Evolutionary conservation across 2,329 filamentous ascomycete genomes (phyloP).

Genomic region (Neofusicoccum ribis): DNA sequence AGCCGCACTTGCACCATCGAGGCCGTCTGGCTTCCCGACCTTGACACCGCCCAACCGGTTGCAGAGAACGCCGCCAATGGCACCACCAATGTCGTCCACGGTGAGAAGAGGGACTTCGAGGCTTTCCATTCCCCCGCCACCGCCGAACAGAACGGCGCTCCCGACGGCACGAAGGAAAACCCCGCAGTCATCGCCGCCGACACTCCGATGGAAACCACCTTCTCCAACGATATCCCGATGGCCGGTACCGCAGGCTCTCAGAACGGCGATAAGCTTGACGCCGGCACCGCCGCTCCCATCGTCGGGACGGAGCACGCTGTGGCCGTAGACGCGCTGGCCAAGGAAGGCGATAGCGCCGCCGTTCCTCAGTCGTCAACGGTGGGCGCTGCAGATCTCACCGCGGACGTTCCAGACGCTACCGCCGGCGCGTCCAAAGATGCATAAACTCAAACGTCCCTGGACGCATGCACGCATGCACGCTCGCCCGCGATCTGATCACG

Average conservation of each 20-base stretch:
- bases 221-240: neutral
- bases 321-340: neutral
- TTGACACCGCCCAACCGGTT: neutral
- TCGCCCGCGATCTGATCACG: neutral
- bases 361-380: neutral
- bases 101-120: neutral
- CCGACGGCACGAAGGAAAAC: neutral
- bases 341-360: neutral
- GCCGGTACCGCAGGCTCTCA: neutral
- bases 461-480: neutral
- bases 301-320: neutral
- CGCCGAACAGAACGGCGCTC: neutral
- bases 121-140: neutral
- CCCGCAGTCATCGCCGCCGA: neutral
- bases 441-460: neutral
- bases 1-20: slow-evolving; percentile 20
- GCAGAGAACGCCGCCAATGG: neutral
- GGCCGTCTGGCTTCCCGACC: slow-evolving; percentile 16
- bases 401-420: neutral
- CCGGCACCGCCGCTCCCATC: neutral
- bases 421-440: neutral
- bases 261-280: neutral
- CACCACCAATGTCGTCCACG: neutral
- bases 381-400: neutral
- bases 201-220: slow-evolving; percentile 8